A percentile compares a stretch with the other conserved stretches of the same genome.
Evolutionary conservation across 1,284 basidiomycete genomes (phyloP).

Genomic region (Apiotrichum domesticum): DNA sequence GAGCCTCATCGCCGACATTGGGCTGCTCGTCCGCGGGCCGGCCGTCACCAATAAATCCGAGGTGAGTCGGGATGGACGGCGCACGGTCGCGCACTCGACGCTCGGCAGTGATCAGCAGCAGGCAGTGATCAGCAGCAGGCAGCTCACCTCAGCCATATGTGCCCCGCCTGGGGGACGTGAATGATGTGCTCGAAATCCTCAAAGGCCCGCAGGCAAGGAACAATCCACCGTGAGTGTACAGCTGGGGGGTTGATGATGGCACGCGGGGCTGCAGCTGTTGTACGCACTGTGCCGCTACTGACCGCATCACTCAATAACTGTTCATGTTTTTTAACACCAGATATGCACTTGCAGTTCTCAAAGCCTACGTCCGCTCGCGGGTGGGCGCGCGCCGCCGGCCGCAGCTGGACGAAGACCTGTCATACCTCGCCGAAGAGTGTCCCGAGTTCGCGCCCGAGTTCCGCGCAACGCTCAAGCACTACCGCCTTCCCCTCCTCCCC

Average conservation of each 20-base stretch:
- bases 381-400: not conserved
- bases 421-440: not conserved
- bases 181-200: not conserved
- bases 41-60: not conserved
- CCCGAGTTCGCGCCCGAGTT: constrained; percentile 5
- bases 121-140: too few relatives aligned
- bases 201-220: not conserved
- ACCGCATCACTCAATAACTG: not conserved
- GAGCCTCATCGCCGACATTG: not conserved
- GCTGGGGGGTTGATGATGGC: not conserved
- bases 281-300: not conserved
- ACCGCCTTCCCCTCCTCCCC: not conserved
- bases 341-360: not conserved
- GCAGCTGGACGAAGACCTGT: not conserved
- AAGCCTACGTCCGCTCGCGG: not conserved
- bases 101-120: too few relatives aligned
- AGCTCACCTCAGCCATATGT: not conserved
- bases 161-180: not conserved
- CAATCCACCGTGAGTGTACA: not conserved
- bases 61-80: not conserved
- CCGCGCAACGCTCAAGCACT: constrained; percentile 2
- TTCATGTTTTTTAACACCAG: not conserved
- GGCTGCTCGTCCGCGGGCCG: not conserved
- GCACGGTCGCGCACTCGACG: too few relatives aligned
- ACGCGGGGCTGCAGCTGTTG: not conserved